Conservation (phyloP, 2,329 filamentous ascomycete genomes). For the Fusarium solani-melongenae region DNA sequence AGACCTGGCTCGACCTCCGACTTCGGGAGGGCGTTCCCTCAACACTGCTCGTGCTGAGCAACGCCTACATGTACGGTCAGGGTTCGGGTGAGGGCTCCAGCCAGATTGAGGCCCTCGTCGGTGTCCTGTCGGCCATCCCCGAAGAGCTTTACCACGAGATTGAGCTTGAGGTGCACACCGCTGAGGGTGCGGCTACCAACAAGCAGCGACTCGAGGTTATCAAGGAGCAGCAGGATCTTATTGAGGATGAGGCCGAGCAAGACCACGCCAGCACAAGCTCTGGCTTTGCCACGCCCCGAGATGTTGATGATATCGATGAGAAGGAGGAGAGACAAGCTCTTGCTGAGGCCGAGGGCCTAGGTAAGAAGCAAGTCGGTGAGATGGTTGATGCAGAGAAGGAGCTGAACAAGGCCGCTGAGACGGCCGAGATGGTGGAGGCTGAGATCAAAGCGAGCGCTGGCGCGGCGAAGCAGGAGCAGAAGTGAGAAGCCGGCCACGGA, state of each 20-base stretch:
- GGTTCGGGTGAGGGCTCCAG: constrained; percentile 87
- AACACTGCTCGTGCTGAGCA: constrained; percentile 93
- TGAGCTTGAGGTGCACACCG: constrained; percentile 96
- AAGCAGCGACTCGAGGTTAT: constrained; percentile 98
- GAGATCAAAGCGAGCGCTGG: constrained; percentile 43
- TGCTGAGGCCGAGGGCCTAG: constrained; percentile 60
- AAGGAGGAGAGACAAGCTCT: constrained; percentile 77
- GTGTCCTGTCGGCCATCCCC: constrained; percentile 92
- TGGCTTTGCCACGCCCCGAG: constrained; percentile 80
- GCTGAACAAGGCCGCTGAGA: constrained; percentile 44
- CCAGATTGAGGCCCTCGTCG: constrained; percentile 92
- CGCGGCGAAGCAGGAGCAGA: constrained; percentile 50
- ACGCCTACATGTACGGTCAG: constrained; percentile 96
- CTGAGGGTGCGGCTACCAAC: constrained; percentile 97
- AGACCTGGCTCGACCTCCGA: constrained; percentile 93
- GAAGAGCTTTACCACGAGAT: constrained; percentile 99
- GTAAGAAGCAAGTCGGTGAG: constrained; percentile 63
- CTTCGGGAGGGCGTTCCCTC: constrained; percentile 96
- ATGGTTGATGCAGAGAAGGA: constrained; percentile 68
- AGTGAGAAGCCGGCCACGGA: not conserved
- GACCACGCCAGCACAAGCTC: constrained; percentile 82
- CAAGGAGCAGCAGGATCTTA: constrained; percentile 98
- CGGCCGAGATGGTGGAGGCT: constrained; percentile 32
- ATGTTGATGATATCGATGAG: constrained; percentile 93
- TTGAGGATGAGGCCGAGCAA: constrained; percentile 96